Conservation (phyloP, 2,329 filamentous ascomycete species). For the Calonectria fujianensis region DNA sequence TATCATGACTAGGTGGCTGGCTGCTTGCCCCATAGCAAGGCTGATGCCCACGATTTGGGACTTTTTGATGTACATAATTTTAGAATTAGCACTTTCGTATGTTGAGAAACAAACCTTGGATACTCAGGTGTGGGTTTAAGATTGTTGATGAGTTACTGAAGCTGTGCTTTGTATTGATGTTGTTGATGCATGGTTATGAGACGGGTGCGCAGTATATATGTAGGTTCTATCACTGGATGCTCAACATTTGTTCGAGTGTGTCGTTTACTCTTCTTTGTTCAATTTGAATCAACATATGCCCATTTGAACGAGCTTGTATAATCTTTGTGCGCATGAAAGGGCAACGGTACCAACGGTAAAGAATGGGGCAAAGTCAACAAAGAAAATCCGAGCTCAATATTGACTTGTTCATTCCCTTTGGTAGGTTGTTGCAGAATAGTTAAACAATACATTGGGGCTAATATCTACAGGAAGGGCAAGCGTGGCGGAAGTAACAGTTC, state of each 20-base stretch:
- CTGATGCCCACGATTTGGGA: background rate
- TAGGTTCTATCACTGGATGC: background rate
- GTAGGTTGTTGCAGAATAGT: background rate
- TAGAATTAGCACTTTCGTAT: too few species aligned
- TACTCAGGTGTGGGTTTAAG: background rate
- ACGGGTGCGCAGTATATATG: background rate
- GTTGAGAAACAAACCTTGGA: background rate
- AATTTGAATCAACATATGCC: background rate
- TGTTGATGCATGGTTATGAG: background rate
- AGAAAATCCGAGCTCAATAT: background rate
- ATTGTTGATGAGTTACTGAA: background rate
- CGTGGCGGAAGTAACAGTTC: background rate
- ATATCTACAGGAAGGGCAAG: background rate
- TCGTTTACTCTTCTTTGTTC: background rate
- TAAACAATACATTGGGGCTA: background rate
- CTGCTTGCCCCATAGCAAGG: constrained; percentile 24
- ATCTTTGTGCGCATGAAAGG: background rate
- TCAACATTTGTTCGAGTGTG: background rate
- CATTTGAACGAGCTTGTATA: background rate
- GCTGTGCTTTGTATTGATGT: background rate
- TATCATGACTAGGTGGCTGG: constrained; percentile 53
- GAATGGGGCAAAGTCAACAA: background rate
- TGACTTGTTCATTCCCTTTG: background rate
- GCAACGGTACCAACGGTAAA: background rate
- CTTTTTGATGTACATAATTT: background rate